These are phyloP conservation scores for Fusarium nygamai DNA, from an alignment of 2,329 filamentous ascomycete species.

Conservation along the genomic window DNA sequence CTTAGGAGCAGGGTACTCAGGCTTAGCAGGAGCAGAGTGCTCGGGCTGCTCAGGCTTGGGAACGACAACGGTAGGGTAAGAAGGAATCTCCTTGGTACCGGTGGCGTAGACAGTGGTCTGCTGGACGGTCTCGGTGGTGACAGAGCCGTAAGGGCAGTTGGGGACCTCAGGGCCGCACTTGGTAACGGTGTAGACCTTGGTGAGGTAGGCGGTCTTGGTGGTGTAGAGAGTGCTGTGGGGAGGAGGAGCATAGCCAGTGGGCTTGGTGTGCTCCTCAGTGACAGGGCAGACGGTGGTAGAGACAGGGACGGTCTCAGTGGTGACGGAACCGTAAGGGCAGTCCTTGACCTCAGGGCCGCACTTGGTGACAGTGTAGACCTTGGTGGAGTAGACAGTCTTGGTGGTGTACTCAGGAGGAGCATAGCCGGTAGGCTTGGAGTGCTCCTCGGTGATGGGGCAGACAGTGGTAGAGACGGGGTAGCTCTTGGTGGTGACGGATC, in stretches of 20 bases:
- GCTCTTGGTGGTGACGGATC: constrained; percentile 29
- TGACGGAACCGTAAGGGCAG: constrained; percentile 46
- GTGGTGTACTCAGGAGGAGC: constrained; percentile 47
- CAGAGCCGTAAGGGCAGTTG: constrained; percentile 46
- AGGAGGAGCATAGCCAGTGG: constrained; percentile 31
- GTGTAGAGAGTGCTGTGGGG: constrained; percentile 42
- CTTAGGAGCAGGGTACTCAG: constrained; percentile 14
- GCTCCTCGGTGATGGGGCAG: constrained; percentile 32
- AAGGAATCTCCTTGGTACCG: constrained; percentile 32
- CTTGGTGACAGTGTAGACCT: constrained; percentile 46
- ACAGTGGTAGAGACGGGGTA: constrained; percentile 33
- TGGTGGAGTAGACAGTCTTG: constrained; percentile 44
- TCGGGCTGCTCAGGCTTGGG: constrained; percentile 17
- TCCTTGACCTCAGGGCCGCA: constrained; percentile 42
- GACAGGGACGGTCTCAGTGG: constrained; percentile 29
- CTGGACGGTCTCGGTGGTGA: constrained; percentile 40
- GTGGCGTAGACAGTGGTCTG: constrained; percentile 26
- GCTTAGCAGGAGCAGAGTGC: constrained; percentile 5
- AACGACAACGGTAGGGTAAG: constrained; percentile 27
- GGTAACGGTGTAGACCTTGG: constrained; percentile 48
- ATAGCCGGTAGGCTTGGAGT: constrained; percentile 29
- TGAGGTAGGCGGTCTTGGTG: constrained; percentile 47
- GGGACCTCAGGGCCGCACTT: constrained; percentile 44
- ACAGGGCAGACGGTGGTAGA: constrained; percentile 12
- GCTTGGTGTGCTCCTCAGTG: constrained; percentile 24